phyloP scores from a whole-genome alignment of 176 grass and related monocot genomes.

The Microstegium vimineum region DNA sequence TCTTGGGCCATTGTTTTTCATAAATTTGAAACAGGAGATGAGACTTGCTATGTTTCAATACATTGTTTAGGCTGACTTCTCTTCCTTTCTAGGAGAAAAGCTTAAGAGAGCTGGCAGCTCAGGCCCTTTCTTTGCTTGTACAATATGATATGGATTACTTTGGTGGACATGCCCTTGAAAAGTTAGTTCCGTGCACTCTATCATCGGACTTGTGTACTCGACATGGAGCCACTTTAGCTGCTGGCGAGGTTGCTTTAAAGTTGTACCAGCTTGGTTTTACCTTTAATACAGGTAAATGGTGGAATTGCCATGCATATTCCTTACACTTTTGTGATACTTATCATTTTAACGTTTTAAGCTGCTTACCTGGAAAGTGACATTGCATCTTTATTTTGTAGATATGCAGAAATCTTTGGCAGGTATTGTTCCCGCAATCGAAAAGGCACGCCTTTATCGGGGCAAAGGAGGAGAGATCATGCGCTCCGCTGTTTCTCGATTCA shows the following conservation, averaged over 20 bases:
- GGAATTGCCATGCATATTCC: background rate
- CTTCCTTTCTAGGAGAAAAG: slow-evolving; percentile 68
- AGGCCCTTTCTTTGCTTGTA: slow-evolving; percentile 80
- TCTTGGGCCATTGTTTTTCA: background rate
- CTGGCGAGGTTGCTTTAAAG: slow-evolving; percentile 67
- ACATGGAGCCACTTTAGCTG: slow-evolving; percentile 93
- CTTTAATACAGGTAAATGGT: slow-evolving; percentile 54
- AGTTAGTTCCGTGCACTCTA: slow-evolving; percentile 81
- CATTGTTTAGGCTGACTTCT: slow-evolving; percentile 30
- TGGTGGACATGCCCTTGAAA: slow-evolving; percentile 57
- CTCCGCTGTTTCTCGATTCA: slow-evolving; percentile 81
- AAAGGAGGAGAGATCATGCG: slow-evolving; percentile 99
- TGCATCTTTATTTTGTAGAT: slow-evolving; percentile 40
- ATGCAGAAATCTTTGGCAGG: slow-evolving; percentile 76
- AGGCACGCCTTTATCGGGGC: slow-evolving; percentile 89
- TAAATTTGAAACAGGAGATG: background rate
- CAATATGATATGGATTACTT: slow-evolving; percentile 85
- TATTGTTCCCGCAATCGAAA: slow-evolving; percentile 89
- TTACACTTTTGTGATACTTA: background rate
- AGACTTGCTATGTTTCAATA: background rate
- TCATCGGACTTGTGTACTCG: slow-evolving; percentile 90
- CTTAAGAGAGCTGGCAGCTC: slow-evolving; percentile 77
- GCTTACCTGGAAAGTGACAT: slow-evolving; percentile 17
- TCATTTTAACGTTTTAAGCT: background rate
- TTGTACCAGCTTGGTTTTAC: slow-evolving; percentile 68